Evolutionary conservation across 192 early-diverging fungal genomes (phyloP).

Genomic region (Backusella australiensis): DNA sequence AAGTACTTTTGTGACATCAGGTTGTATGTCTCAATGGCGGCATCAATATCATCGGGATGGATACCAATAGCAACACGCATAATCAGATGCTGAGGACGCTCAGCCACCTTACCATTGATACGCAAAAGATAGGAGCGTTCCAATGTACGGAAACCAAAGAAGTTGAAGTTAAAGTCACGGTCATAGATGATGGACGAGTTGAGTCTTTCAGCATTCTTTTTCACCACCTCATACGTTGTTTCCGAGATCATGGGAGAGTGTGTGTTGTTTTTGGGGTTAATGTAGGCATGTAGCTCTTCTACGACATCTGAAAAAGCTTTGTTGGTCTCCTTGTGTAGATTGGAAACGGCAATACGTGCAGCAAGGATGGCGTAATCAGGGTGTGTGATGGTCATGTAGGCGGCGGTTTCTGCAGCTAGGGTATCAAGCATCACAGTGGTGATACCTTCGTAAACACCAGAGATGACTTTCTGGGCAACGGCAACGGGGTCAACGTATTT

Average conservation of each 20-base stretch:
- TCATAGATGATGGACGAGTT: conserved; percentile 96
- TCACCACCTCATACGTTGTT: conserved; percentile 62
- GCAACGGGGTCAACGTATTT: conserved; percentile 92
- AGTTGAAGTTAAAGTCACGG: conserved; percentile 97
- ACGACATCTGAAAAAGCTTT: conserved; percentile 83
- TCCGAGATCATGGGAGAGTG: conserved; percentile 91
- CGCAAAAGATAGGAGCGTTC: conserved; percentile 93
- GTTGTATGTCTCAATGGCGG: conserved; percentile 93
- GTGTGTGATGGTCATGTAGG: conserved; percentile 90
- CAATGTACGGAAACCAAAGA: conserved; percentile 99
- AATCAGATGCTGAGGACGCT: conserved; percentile 96
- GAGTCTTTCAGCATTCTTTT: conserved; percentile 73
- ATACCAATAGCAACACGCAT: conserved; percentile 98
- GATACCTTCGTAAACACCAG: conserved; percentile 85
- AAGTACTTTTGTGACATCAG: conserved; percentile 92
- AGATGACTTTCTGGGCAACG: conserved; percentile 92
- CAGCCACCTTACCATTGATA: conserved; percentile 84
- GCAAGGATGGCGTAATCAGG: conserved; percentile 98
- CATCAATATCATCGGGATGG: conserved; percentile 89
- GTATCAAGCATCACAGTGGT: conserved; percentile 86
- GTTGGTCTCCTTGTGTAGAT: conserved; percentile 88
- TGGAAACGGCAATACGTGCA: conserved; percentile 95
- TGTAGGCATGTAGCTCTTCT: conserved; percentile 79
- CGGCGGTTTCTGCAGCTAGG: conserved; percentile 86
- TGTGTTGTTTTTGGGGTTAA: conserved; percentile 89